These are phyloP conservation scores for Rhododendron williamsianum DNA, from an alignment of 148 eudicot species.

Conservation along the genomic window DNA sequence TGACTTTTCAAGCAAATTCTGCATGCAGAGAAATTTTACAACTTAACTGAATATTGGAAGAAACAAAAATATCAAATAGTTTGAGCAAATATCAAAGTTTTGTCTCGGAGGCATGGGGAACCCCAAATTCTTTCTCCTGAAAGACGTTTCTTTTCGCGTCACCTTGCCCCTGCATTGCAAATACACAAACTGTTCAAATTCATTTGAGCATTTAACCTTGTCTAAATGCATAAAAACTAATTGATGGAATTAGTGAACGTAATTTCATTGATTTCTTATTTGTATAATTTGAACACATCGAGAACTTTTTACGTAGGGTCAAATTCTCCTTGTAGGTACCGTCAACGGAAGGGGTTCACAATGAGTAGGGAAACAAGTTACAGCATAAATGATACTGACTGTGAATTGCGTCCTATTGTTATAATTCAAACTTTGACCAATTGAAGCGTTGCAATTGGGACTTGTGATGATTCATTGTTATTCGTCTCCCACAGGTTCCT, in stretches of 20 bases:
- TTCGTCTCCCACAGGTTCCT: background rate
- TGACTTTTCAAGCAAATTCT: slow-evolving; percentile 3
- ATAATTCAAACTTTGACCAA: background rate
- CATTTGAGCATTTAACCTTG: background rate
- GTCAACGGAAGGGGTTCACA: slow-evolving; percentile 1
- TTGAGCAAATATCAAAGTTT: background rate
- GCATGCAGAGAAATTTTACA: background rate
- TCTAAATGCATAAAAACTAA: background rate
- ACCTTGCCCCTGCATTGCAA: background rate
- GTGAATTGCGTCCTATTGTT: background rate
- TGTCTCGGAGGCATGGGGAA: background rate
- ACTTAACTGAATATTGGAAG: background rate
- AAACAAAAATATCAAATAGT: background rate
- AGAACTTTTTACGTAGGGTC: background rate
- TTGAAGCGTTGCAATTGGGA: background rate
- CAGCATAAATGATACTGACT: background rate
- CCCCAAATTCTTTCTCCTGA: background rate
- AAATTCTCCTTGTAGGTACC: slow-evolving; percentile 5
- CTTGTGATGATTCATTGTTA: background rate
- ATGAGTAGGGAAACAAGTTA: slow-evolving; percentile 8
- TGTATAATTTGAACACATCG: background rate
- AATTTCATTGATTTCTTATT: background rate
- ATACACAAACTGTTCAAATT: background rate
- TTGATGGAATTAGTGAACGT: background rate
- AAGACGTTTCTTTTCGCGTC: background rate